phyloP scores from a whole-genome alignment of 176 grass and related monocot genomes.

The Alloteropsis semialata region DNA sequence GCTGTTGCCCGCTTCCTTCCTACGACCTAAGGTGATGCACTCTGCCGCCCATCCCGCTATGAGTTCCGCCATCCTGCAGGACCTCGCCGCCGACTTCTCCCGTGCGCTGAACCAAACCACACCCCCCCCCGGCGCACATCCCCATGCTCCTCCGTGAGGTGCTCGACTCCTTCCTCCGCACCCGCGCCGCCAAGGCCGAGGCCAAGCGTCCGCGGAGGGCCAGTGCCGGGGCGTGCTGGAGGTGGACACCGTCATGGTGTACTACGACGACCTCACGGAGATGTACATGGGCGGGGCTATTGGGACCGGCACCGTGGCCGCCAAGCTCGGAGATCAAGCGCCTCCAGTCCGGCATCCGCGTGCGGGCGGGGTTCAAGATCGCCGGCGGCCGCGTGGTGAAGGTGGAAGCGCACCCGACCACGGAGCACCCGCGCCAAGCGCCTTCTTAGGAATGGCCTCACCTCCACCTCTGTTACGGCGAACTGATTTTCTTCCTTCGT shows the following conservation, averaged over 20 bases:
- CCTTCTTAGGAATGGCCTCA: too few relatives aligned
- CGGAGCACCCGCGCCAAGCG: conserved; percentile 88
- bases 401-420: conserved; percentile 90
- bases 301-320: conserved; percentile 67
- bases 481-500: too few relatives aligned
- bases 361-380: conserved; percentile 66
- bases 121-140: conserved; percentile 64
- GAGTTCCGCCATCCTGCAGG: too few relatives aligned
- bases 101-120: too few relatives aligned
- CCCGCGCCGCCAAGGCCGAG: conserved; percentile 49
- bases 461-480: too few relatives aligned
- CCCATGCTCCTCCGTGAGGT: conserved; percentile 95
- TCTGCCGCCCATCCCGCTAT: too few relatives aligned
- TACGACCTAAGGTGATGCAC: too few relatives aligned
- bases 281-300: conserved; percentile 92
- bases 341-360: conserved; percentile 56
- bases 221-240: conserved; percentile 35
- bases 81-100: conserved; percentile 71
- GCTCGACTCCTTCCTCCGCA: conserved; percentile 80
- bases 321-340: conserved; percentile 78
- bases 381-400: conserved; percentile 63
- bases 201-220: conserved; percentile 1
- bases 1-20: too few relatives aligned
- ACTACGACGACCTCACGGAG: conserved; percentile 91
- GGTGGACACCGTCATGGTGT: conserved; percentile 73